Evolutionary conservation across 2,329 filamentous ascomycete species (phyloP).

Genomic region (Coniochaeta ligniaria): DNA sequence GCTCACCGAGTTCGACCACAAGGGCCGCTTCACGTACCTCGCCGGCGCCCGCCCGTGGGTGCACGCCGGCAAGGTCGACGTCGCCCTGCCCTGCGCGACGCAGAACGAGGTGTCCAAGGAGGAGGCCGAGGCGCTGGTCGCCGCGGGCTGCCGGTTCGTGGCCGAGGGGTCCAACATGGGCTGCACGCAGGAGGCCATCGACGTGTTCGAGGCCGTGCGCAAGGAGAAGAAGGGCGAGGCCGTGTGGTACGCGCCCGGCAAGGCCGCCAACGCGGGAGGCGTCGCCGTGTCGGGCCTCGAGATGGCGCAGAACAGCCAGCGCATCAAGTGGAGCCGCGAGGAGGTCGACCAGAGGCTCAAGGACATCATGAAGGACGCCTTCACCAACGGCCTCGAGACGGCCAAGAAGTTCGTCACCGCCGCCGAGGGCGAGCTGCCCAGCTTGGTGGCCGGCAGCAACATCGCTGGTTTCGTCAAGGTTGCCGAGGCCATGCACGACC

Average conservation of each 20-base stretch:
- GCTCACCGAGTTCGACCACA: constrained; percentile 63
- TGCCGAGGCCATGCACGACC: constrained; percentile 86
- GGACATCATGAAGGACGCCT: constrained; percentile 90
- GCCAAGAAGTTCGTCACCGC: constrained; percentile 81
- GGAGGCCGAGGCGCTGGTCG: constrained; percentile 78
- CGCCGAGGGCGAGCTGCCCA: constrained; percentile 74
- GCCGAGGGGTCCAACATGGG: constrained; percentile 99
- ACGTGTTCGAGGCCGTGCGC: constrained; percentile 78
- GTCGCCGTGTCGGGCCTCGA: constrained; percentile 95
- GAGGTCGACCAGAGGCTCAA: constrained; percentile 89
- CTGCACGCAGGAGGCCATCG: constrained; percentile 91
- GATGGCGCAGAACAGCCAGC: constrained; percentile 96
- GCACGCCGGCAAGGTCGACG: constrained; percentile 82
- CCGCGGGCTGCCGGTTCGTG: constrained; percentile 72
- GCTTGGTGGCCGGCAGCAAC: constrained; percentile 87
- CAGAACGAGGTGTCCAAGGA: constrained; percentile 96
- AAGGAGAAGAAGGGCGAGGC: constrained; percentile 52
- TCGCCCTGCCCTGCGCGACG: constrained; percentile 87
- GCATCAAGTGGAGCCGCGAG: constrained; percentile 78
- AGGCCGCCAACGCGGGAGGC: constrained; percentile 96
- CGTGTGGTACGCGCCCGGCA: constrained; percentile 95
- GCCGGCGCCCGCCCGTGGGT: constrained; percentile 84
- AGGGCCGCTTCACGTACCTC: constrained; percentile 69
- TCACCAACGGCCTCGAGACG: constrained; percentile 81
- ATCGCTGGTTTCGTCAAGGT: constrained; percentile 99